Conservation (phyloP, 2,329 filamentous ascomycete genomes). For the Sporothrix pseudoabietina region DNA sequence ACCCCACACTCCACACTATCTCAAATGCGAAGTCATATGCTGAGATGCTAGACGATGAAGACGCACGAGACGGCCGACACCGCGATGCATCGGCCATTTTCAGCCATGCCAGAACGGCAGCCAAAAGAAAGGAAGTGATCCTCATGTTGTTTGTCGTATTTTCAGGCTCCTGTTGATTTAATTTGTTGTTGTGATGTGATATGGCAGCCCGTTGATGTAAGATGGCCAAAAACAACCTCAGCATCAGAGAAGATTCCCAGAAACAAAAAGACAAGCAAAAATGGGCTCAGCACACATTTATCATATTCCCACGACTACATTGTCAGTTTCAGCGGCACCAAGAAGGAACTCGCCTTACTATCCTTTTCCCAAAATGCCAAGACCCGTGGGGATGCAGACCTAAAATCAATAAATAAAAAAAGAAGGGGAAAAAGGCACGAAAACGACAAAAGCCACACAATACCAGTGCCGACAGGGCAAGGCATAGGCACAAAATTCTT, state of each 20-base stretch:
- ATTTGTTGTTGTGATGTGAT: neutral
- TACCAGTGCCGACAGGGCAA: neutral
- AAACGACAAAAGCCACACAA: neutral
- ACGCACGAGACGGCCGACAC: neutral
- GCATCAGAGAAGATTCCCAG: neutral
- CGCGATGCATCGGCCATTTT: neutral
- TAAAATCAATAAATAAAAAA: neutral
- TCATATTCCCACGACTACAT: neutral
- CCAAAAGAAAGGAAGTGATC: neutral
- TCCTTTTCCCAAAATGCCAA: neutral
- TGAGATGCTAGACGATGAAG: neutral
- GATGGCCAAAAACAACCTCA: neutral
- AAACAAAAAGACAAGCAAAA: neutral
- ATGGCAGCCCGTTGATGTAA: neutral
- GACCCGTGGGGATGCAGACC: neutral
- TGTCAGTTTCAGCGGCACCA: neutral
- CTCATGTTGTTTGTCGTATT: neutral
- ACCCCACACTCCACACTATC: neutral
- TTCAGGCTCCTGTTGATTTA: neutral
- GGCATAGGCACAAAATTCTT: neutral
- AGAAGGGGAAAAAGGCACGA: neutral
- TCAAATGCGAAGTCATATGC: neutral
- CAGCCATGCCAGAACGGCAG: neutral
- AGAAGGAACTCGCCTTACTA: neutral
- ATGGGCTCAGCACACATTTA: neutral